phyloP scores from a whole-genome alignment of 305 asterid genomes.

The Plantago lanceolata region DNA sequence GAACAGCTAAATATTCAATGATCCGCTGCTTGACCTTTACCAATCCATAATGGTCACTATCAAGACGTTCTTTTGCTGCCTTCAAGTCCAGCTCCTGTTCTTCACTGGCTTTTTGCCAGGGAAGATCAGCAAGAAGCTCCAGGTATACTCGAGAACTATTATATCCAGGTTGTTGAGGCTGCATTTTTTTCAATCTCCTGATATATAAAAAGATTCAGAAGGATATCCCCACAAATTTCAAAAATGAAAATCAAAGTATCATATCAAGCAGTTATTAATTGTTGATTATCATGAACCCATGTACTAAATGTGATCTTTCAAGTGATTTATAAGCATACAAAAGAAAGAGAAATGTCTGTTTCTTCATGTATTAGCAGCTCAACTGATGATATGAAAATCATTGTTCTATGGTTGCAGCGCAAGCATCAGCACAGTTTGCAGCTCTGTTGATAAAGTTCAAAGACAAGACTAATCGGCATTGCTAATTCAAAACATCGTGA shows the following conservation, averaged over 20 bases:
- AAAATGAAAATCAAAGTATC: background rate
- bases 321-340: background rate
- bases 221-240: constrained; percentile 10
- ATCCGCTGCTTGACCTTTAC: constrained; percentile 93
- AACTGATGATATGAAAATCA: background rate
- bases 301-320: background rate
- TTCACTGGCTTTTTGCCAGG: constrained; percentile 92
- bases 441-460: constrained; percentile 5
- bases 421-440: constrained; percentile 9
- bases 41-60: constrained; percentile 89
- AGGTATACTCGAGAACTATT: constrained; percentile 89
- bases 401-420: background rate
- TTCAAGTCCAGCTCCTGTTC: constrained; percentile 75
- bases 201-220: constrained; percentile 31
- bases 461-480: constrained; percentile 17
- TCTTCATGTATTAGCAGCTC: too few relatives aligned
- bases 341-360: background rate
- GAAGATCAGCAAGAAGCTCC: constrained; percentile 95
- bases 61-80: constrained; percentile 90
- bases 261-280: background rate
- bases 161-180: constrained; percentile 98
- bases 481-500: constrained; percentile 16
- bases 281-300: background rate
- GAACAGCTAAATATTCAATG: constrained; percentile 95
- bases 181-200: constrained; percentile 99